These are phyloP conservation scores for Populus trichocarpa DNA, from an alignment of 441 rosid genomes.

Conservation along the genomic window DNA sequence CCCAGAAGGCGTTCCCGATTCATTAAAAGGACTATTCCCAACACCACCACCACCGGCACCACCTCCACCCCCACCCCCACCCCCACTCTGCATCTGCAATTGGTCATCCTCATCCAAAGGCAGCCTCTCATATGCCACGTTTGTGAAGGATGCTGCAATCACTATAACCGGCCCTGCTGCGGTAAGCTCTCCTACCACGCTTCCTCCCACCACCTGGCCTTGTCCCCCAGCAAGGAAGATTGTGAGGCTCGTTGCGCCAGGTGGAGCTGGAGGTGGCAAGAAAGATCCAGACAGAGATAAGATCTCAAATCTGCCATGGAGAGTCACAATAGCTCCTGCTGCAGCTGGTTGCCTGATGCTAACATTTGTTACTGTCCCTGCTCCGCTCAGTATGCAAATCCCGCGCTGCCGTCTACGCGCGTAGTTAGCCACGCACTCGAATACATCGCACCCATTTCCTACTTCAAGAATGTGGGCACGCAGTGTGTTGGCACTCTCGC, in stretches of 20 bases:
- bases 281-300: constrained; percentile 86
- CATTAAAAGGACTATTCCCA: constrained; percentile 55
- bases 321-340: constrained; percentile 63
- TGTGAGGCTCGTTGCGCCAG: constrained; percentile 88
- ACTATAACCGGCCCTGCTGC: constrained; percentile 90
- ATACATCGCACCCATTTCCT: constrained; percentile 81
- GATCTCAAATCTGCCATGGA: constrained; percentile 89
- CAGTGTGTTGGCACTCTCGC: constrained; percentile 91
- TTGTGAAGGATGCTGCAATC: constrained; percentile 83
- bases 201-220: constrained; percentile 94
- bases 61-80: constrained; percentile 45
- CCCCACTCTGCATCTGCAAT: constrained; percentile 51
- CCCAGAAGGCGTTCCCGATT: constrained; percentile 41
- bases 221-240: constrained; percentile 82
- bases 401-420: constrained; percentile 89
- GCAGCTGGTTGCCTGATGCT: constrained; percentile 85
- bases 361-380: constrained; percentile 85
- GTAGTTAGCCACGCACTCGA: constrained; percentile 75
- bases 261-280: constrained; percentile 95
- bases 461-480: constrained; percentile 94
- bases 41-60: constrained; percentile 42
- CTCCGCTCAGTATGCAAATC: constrained; percentile 76
- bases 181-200: constrained; percentile 79
- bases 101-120: constrained; percentile 90
- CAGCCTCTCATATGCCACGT: constrained; percentile 87